Percentiles rank a stretch among this genome's conserved stretches.
phyloP scores from a whole-genome alignment of 257 asterid genomes.

The Misopates orontium region DNA sequence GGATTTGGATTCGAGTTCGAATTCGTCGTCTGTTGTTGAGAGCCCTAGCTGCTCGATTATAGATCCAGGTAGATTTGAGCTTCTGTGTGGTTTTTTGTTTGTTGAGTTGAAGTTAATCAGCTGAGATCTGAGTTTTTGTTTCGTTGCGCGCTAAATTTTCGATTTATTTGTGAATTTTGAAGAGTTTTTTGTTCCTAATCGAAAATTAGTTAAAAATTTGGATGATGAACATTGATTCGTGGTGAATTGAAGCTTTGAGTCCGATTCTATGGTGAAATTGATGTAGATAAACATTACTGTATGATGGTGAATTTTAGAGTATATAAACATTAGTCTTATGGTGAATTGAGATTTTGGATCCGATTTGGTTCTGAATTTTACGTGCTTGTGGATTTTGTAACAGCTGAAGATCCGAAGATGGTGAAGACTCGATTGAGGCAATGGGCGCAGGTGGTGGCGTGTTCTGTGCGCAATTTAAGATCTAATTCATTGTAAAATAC shows the following conservation, averaged over 20 bases:
- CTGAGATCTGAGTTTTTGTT: too few relatives aligned
- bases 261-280: too few relatives aligned
- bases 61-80: slow-evolving; percentile 46
- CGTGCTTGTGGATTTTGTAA: background rate
- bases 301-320: too few relatives aligned
- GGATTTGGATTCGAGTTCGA: slow-evolving; percentile 37
- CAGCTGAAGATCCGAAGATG: slow-evolving; percentile 57
- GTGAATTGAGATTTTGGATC: too few relatives aligned
- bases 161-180: too few relatives aligned
- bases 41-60: slow-evolving; percentile 37
- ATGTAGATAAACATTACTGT: too few relatives aligned
- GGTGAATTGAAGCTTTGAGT: too few relatives aligned
- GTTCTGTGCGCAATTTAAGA: slow-evolving; percentile 48
- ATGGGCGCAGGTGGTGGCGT: slow-evolving; percentile 87
- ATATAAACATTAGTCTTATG: too few relatives aligned
- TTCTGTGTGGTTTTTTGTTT: background rate
- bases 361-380: too few relatives aligned
- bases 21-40: slow-evolving; percentile 21
- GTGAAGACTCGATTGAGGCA: slow-evolving; percentile 63
- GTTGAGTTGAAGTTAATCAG: background rate
- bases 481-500: slow-evolving; percentile 31
- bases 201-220: background rate
- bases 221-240: too few relatives aligned
- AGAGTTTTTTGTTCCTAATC: too few relatives aligned
- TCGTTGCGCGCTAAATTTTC: too few relatives aligned